A percentile compares a stretch with the other conserved stretches of the same genome.
Conservation (phyloP, 2,329 filamentous ascomycete species). For the Pezicula carpinea region DNA sequence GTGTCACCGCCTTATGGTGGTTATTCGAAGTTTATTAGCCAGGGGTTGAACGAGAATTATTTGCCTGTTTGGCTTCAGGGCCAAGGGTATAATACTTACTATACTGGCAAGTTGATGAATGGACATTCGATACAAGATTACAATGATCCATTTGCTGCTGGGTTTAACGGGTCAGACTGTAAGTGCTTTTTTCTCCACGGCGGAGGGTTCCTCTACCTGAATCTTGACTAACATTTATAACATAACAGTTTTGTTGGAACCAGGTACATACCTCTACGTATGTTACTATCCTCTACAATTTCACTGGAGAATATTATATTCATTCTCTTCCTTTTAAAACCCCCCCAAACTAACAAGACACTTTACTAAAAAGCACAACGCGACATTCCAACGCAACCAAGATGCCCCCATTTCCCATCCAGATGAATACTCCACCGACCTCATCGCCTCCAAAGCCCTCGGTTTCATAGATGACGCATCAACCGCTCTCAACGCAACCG, state of each 20-base stretch:
- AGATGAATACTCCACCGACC: constrained; percentile 44
- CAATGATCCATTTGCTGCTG: constrained; percentile 47
- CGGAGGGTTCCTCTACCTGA: no score
- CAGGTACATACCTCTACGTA: no score
- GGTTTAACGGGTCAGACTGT: constrained; percentile 40
- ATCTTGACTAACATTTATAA: no score
- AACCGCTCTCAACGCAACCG: constrained; percentile 30
- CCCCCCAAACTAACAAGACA: no score
- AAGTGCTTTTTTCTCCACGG: not conserved
- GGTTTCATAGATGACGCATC: constrained; percentile 59
- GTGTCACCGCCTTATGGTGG: constrained; percentile 31
- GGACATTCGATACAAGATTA: constrained; percentile 55
- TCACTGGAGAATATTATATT: no score
- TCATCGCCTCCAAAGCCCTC: constrained; percentile 54
- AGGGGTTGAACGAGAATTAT: constrained; percentile 61
- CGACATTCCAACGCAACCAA: constrained; percentile 56
- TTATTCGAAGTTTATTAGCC: constrained; percentile 58
- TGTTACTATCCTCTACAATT: no score
- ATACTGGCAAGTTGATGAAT: constrained; percentile 65
- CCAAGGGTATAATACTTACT: constrained; percentile 64
- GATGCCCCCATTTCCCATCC: constrained; percentile 50
- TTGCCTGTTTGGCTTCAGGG: constrained; percentile 65
- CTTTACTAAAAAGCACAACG: constrained; percentile 38
- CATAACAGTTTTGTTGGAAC: no score
- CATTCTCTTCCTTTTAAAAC: no score